phyloP scores from a whole-genome alignment of 139 green algal species.

The Limnomonas spitsbergensis region DNA sequence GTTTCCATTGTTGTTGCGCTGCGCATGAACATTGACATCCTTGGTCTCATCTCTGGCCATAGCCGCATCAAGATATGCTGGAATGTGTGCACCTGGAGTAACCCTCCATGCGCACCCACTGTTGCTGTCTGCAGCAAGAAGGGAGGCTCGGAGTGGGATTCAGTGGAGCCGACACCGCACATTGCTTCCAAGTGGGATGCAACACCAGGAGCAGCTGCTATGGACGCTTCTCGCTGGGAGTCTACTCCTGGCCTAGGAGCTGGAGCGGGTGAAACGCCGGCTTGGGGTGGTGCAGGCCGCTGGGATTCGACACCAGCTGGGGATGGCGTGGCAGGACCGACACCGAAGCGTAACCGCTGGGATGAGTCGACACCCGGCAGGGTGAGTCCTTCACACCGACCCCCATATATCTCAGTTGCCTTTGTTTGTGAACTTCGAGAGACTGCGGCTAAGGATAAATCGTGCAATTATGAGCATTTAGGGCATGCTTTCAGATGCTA shows the following conservation, averaged over 20 bases:
- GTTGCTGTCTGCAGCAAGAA: background rate
- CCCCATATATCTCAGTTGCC: too few relatives aligned
- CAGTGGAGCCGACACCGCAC: conserved; percentile 69
- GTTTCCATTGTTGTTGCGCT: background rate
- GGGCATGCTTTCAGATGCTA: too few relatives aligned
- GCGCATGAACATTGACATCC: too few relatives aligned
- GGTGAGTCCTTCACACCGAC: too few relatives aligned
- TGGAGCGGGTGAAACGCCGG: conserved; percentile 54
- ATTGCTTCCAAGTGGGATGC: conserved; percentile 75
- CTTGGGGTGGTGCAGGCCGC: conserved; percentile 21
- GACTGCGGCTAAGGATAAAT: too few relatives aligned
- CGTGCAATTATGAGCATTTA: too few relatives aligned
- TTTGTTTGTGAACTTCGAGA: too few relatives aligned
- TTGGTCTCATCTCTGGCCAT: too few relatives aligned
- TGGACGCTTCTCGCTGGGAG: conserved; percentile 66
- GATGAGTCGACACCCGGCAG: conserved; percentile 55
- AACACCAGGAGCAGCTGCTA: conserved; percentile 49
- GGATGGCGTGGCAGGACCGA: conserved; percentile 50
- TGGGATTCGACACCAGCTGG: conserved; percentile 9
- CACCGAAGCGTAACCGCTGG: conserved; percentile 65
- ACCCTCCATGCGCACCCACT: background rate
- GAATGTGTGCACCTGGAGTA: too few relatives aligned
- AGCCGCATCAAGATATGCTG: too few relatives aligned
- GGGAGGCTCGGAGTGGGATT: conserved; percentile 80
- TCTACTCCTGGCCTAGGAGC: conserved; percentile 54